These are phyloP conservation scores for Dillenia turbinata DNA, from an alignment of 164 flowering plant genomes.

Conservation along the genomic window DNA sequence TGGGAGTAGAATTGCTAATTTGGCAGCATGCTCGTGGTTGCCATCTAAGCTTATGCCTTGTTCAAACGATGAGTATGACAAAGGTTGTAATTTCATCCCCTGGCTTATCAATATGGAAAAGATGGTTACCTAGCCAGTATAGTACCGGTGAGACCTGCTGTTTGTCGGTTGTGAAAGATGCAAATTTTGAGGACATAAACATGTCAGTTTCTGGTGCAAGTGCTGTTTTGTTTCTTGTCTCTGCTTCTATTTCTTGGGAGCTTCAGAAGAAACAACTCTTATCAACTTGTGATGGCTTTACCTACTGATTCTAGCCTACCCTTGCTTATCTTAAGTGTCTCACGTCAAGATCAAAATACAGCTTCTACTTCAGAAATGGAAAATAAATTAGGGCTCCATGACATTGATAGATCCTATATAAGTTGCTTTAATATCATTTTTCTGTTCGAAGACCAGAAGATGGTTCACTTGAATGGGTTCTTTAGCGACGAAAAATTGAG, in stretches of 20 bases:
- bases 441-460: slow-evolving; percentile 26
- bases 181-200: slow-evolving; percentile 18
- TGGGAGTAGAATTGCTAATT: slow-evolving; percentile 16
- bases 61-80: slow-evolving; percentile 23
- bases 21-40: slow-evolving; percentile 54
- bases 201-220: slow-evolving; percentile 50
- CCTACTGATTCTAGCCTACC: slow-evolving; percentile 64
- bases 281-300: slow-evolving; percentile 44
- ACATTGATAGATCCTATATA: slow-evolving; percentile 50
- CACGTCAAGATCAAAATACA: slow-evolving; percentile 16
- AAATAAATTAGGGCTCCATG: slow-evolving; percentile 43
- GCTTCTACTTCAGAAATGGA: slow-evolving; percentile 24
- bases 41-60: slow-evolving; percentile 67
- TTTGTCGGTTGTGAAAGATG: slow-evolving; percentile 60
- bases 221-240: slow-evolving; percentile 56
- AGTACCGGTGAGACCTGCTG: slow-evolving; percentile 37
- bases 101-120: slow-evolving; percentile 73
- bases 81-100: slow-evolving; percentile 50
- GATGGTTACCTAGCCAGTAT: slow-evolving; percentile 35
- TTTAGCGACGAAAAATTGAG: slow-evolving; percentile 51
- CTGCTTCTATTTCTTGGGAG: slow-evolving; percentile 50
- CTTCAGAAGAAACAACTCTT: slow-evolving; percentile 53
- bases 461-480: slow-evolving; percentile 35
- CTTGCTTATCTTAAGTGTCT: slow-evolving; percentile 59
- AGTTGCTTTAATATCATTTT: slow-evolving; percentile 31